Evolutionary conservation across 1,284 basidiomycete species (phyloP).

Genomic region (Melampsora americana): DNA sequence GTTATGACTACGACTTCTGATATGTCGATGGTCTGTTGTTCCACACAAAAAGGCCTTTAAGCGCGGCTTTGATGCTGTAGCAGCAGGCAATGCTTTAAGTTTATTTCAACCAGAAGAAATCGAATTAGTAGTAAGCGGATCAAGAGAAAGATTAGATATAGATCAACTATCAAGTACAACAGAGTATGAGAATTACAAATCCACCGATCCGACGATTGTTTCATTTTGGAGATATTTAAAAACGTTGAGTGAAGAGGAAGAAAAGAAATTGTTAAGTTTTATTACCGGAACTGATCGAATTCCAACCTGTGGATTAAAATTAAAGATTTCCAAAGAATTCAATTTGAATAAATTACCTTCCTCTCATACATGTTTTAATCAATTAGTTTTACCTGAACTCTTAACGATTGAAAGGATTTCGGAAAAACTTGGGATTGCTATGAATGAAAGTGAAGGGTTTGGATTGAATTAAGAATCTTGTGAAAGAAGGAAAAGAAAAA

Average conservation of each 20-base stretch:
- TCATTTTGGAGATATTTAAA: slow-evolving; percentile 49
- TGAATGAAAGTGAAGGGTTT: slow-evolving; percentile 33
- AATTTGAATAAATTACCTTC: not conserved
- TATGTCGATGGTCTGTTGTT: slow-evolving; percentile 10
- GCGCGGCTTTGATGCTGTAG: slow-evolving; percentile 49
- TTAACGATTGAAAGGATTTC: not conserved
- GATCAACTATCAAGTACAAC: slow-evolving; percentile 46
- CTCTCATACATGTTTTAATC: slow-evolving; percentile 33
- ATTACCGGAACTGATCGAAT: slow-evolving; percentile 50
- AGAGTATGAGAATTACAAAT: slow-evolving; percentile 47
- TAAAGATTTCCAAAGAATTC: slow-evolving; percentile 12
- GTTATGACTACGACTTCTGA: slow-evolving; percentile 36
- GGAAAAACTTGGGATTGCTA: slow-evolving; percentile 5
- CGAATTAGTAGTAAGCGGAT: slow-evolving; percentile 50
- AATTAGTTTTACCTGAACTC: slow-evolving; percentile 8
- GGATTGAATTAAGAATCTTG: slow-evolving; percentile 21
- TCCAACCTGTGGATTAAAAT: slow-evolving; percentile 45
- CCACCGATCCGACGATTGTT: slow-evolving; percentile 45
- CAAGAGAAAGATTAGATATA: slow-evolving; percentile 48
- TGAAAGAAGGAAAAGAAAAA: no score
- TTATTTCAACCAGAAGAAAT: slow-evolving; percentile 50
- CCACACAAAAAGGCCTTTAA: slow-evolving; percentile 47
- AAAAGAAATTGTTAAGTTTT: slow-evolving; percentile 48
- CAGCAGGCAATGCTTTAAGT: slow-evolving; percentile 49
- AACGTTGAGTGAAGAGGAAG: slow-evolving; percentile 20